Base-by-base conservation (phyloP, 805 yeast genomes). In the Candida glaebosa region DNA sequence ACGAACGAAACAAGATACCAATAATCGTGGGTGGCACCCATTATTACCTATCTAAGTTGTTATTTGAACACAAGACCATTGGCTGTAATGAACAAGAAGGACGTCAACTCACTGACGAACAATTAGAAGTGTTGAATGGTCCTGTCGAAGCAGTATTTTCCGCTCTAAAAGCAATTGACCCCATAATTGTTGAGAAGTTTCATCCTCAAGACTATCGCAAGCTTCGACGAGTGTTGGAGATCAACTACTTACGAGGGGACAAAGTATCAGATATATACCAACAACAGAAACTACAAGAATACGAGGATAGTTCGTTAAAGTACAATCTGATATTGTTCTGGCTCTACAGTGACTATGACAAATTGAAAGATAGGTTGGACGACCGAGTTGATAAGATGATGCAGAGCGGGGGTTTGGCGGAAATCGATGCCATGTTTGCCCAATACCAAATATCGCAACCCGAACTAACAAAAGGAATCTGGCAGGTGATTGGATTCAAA, bases 11-110 rank as follows among this genome's bases (percentile, higher is more conserved):
- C 0, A 89, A 88, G 53, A 51, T 84, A 1, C 97, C 99, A 0
- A 85, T 93, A 2, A 59, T 93, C 0, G 93, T 93, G 1, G 99
- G 99, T 4, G 99, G 99, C 0, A 93, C 99, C 0, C 97, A 90
- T 56, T 93, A 93, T 60, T 93, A 93, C 57, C 67, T 88, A 28
- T 96, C 87, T 60, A 79, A 86, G 6, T 58, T 91, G 5, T 57
- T 87, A 6, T 87, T 90, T 57, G 71, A 76, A 31, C 87, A 88
- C 53, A 80, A 79, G 43, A 81, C 86, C 0, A 73, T 84, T 5
- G 74, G 72, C 3, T 58, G 67, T 2, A 43, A 45, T 12, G 54
- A 52, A 9, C 32, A 26, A 12, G 37, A 16, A 37, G 60, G 39
- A 57, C 70, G 8, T 33, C 77, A 51, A 20, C 50, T 63, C 37